These are phyloP conservation scores for Brasenia schreberi DNA, from an alignment of 164 flowering plant genomes.

Conservation along the genomic window DNA sequence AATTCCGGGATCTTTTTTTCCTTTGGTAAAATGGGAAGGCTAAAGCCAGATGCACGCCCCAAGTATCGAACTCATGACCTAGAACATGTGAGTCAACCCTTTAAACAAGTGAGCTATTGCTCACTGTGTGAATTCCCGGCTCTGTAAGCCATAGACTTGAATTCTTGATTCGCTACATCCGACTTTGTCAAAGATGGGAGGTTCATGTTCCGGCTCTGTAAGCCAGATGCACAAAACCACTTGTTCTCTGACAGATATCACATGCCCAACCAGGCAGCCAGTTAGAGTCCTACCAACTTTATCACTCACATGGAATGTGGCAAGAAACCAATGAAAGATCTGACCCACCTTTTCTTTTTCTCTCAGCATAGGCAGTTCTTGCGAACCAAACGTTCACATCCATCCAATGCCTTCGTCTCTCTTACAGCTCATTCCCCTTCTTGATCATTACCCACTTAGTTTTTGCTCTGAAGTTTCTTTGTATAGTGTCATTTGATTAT, in stretches of 20 bases:
- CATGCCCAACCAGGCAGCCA: not conserved
- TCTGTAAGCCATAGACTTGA: too few species aligned
- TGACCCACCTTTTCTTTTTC: not conserved
- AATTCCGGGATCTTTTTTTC: too few species aligned
- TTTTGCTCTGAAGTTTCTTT: not conserved
- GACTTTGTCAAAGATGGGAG: too few species aligned
- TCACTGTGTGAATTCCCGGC: too few species aligned
- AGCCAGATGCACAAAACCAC: not conserved
- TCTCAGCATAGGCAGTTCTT: not conserved
- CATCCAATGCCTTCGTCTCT: not conserved
- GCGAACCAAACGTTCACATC: not conserved
- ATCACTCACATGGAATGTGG: not conserved
- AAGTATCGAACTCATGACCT: too few species aligned
- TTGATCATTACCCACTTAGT: not conserved
- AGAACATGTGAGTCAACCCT: too few species aligned
- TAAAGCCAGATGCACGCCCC: too few species aligned
- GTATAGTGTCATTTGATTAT: not conserved
- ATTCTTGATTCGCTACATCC: too few species aligned
- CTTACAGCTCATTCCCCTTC: not conserved
- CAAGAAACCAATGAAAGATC: not conserved
- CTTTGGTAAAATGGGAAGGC: too few species aligned
- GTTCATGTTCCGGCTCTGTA: too few species aligned
- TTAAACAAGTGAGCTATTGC: too few species aligned
- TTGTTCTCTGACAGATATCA: not conserved
- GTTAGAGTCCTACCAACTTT: not conserved